Conservation (phyloP, 257 asterid species). For the Solanum verrucosum region DNA sequence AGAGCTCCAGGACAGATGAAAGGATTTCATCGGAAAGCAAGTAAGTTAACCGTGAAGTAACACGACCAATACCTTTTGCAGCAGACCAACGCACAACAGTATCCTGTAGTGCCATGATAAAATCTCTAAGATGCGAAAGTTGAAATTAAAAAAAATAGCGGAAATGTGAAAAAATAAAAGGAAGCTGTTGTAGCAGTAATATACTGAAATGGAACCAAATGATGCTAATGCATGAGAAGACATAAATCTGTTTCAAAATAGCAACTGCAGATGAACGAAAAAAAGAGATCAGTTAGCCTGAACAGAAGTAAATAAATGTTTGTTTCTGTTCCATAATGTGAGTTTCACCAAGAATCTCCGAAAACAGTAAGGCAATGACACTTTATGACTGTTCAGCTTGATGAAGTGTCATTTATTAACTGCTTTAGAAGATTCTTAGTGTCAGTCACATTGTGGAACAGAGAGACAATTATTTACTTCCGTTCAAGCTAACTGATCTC, state of each 20-base stretch:
- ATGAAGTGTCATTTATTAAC: neutral
- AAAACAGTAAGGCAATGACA: neutral
- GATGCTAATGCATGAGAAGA: neutral
- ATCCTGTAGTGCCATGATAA: constrained; percentile 40
- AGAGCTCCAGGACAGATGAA: constrained; percentile 87
- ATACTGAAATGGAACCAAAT: neutral
- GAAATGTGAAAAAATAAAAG: neutral
- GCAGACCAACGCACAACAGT: constrained; percentile 99
- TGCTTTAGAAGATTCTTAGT: neutral
- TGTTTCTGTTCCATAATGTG: neutral
- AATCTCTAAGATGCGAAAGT: neutral
- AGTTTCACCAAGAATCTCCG: neutral
- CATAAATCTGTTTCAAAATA: neutral
- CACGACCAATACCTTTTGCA: constrained; percentile 97
- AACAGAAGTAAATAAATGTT: neutral
- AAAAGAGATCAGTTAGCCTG: neutral
- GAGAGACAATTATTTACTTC: neutral
- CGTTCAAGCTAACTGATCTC: neutral
- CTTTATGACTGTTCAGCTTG: neutral
- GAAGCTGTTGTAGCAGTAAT: neutral
- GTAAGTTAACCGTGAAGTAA: constrained; percentile 68
- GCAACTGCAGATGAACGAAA: neutral
- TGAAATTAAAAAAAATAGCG: neutral
- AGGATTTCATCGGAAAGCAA: constrained; percentile 81
- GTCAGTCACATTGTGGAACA: neutral